Base-by-base conservation (phyloP, 805 yeast species). In the Pichia thaimueangensis region DNA sequence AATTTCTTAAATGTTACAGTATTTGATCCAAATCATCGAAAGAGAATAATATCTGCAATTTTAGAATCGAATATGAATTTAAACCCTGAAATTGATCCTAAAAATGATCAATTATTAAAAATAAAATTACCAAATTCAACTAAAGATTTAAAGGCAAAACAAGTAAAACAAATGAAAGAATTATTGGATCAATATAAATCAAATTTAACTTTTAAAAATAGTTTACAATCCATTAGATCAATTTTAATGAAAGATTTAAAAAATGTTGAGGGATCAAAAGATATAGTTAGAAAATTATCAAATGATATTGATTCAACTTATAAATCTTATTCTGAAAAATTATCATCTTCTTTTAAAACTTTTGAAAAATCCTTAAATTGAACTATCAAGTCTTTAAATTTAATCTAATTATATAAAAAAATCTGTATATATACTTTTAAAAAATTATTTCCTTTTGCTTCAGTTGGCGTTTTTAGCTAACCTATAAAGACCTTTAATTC, bases 101-200 rank as follows among this genome's bases (percentile, higher is more conserved):
- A 75, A 41, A 84, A 83, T 57, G 78, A 80, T 27, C 94, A 83
- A 61, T 70, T 81, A 25, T 67, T 91, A 54, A 78, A 77, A 50
- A 81, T 87, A 15, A 74, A 85, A 2, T 66, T 88, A 45, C 94
- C 95, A 13, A 79, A 87, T 21, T 73, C 81, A 15, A 80, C 91
- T 4, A 72, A 80, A 5, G 94, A 83, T 44, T 67, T 80, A 22
- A 80, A 74, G 67, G 44, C 42, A 17, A 64, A 68, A 47, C 80
- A 74, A 43, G 72, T 69, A 8, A 82, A 78, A 55, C 71, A 73
- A 10, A 65, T 86, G 58, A 88, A 87, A 57, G 72, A 69, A n/a
- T 69, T 72, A 1, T 76, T 69, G 49, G 95, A 87, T 49, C 71
- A 70, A 39, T 79, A 70, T 62, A 78, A 77, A 46, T 75, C 74